These are phyloP conservation scores for Hansenula anomala DNA, from an alignment of 1,139 yeast species.

Conservation along the genomic window DNA sequence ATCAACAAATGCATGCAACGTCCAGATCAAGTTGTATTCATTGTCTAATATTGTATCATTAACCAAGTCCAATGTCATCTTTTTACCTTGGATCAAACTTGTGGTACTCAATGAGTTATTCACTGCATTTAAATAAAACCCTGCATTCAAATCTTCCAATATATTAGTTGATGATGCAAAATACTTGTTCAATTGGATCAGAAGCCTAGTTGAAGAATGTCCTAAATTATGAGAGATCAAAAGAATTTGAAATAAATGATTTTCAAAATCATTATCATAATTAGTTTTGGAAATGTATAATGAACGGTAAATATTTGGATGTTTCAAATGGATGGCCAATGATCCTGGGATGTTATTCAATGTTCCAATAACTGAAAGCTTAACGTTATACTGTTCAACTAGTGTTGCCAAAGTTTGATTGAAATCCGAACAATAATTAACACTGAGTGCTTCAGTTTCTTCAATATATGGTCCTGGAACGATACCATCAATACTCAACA, in stretches of 20 bases:
- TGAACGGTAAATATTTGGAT: slow-evolving; percentile 50
- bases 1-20: slow-evolving; percentile 44
- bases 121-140: background rate
- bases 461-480: slow-evolving; percentile 14
- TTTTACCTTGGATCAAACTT: slow-evolving; percentile 5
- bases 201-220: slow-evolving; percentile 8
- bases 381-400: slow-evolving; percentile 32
- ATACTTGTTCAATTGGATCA: slow-evolving; percentile 18
- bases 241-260: slow-evolving; percentile 30
- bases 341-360: slow-evolving; percentile 36
- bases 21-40: slow-evolving; percentile 45
- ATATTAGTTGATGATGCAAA: slow-evolving; percentile 6
- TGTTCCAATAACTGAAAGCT: slow-evolving; percentile 45
- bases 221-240: slow-evolving; percentile 31
- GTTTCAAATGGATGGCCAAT: slow-evolving; percentile 38
- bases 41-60: slow-evolving; percentile 16
- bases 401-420: slow-evolving; percentile 1
- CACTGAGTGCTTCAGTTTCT: background rate
- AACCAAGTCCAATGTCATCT: slow-evolving; percentile 2
- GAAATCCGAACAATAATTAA: slow-evolving; percentile 1
- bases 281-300: slow-evolving; percentile 26
- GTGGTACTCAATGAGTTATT: slow-evolving; percentile 13
- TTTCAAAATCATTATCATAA: slow-evolving; percentile 24
- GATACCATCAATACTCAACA: slow-evolving; percentile 14
- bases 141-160: slow-evolving; percentile 1